Base-by-base conservation (phyloP, 768 basidiomycete genomes). In the Lactarius quietus region DNA sequence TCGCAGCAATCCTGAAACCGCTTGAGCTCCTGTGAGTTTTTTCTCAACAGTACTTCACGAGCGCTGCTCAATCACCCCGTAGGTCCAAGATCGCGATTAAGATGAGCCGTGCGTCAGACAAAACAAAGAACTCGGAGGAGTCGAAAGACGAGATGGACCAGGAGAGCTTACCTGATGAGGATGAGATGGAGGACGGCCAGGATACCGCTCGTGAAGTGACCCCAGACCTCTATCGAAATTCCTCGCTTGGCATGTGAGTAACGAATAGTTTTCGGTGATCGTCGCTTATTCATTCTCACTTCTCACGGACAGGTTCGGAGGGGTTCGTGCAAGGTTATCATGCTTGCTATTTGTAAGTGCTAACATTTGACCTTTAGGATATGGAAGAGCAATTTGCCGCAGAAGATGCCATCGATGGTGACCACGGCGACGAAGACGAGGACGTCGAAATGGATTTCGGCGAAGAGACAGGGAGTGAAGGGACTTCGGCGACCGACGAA, bases 71-170 rank as follows among this genome's bases (percentile, higher is more conserved):
- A 61, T 65, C 56, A 54, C 67, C 66, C 63, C 62, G 23, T 67
- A 96, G 94, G 58, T 92, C 97, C 20, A 97, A 96, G 75, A 83
- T 95, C 61, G 95, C 96, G n/a, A 98, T 97, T 77, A 98, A 96
- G 77, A 95, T 98, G 92, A 96, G 93, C 57, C 86, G 89, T 48
- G 81, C 87, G 10, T 84, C 87, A 17, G 83, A 83, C 55, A 91
- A 87, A 75, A 76, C 70, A 51, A 90, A 90, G 72, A 88, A 74
- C 28, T 69, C 76, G 14, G 86, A 85, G 31, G 81, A 82, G 74
- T 72, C 60, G 73, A 76, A 69, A 59, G 75, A 57, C 76, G 83
- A 69, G 20, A 74, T 74, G 29, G 83, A 81, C 12, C 79, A 82
- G 1, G 86, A 85, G 54, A 73, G 78, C 55, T 75, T 73, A 12